These are phyloP conservation scores for Yarrowia divulgata DNA, from an alignment of 805 yeast genomes.

Conservation along the genomic window DNA sequence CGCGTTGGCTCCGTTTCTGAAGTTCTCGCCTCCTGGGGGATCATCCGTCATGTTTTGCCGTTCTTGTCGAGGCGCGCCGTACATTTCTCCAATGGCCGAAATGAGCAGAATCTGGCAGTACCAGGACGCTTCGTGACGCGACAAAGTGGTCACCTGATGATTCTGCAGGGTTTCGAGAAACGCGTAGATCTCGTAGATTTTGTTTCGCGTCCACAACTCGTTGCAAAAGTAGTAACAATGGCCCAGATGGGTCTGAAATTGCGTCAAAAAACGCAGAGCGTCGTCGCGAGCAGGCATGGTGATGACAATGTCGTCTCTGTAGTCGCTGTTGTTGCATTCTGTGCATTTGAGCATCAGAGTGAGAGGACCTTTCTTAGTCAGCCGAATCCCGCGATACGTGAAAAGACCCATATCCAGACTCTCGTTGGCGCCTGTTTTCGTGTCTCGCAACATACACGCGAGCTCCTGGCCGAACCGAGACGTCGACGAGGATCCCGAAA, in stretches of 20 bases:
- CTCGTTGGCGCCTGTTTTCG: constrained; percentile 11
- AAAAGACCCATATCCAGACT: constrained; percentile 17
- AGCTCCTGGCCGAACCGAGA: constrained; percentile 37
- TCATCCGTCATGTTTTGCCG: constrained; percentile 33
- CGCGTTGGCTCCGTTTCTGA: constrained; percentile 41
- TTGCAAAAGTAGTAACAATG: constrained; percentile 45
- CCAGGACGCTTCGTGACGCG: constrained; percentile 40
- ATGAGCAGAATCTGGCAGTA: constrained; percentile 42
- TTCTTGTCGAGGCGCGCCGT: constrained; percentile 38
- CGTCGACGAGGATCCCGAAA: constrained; percentile 11
- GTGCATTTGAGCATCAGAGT: constrained; percentile 1
- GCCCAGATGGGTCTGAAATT: constrained; percentile 41
- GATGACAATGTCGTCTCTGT: constrained; percentile 34
- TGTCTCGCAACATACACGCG: constrained; percentile 10
- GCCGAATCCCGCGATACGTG: constrained; percentile 6
- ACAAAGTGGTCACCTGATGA: constrained; percentile 9
- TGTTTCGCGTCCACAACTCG: constrained; percentile 38
- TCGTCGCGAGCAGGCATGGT: constrained; percentile 42
- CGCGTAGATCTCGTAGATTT: constrained; percentile 41
- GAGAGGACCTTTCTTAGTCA: constrained; percentile 9
- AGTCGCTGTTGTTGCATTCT: constrained; percentile 9
- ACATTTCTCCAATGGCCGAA: constrained; percentile 45
- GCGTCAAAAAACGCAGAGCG: constrained; percentile 41
- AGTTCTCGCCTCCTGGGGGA: constrained; percentile 43
- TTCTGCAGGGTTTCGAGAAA: constrained; percentile 2